A percentile compares a stretch with the other conserved stretches of the same genome.
These are phyloP conservation scores for Cucurbita argyrosperma DNA, from an alignment of 306 rosid genomes.

Conservation along the genomic window DNA sequence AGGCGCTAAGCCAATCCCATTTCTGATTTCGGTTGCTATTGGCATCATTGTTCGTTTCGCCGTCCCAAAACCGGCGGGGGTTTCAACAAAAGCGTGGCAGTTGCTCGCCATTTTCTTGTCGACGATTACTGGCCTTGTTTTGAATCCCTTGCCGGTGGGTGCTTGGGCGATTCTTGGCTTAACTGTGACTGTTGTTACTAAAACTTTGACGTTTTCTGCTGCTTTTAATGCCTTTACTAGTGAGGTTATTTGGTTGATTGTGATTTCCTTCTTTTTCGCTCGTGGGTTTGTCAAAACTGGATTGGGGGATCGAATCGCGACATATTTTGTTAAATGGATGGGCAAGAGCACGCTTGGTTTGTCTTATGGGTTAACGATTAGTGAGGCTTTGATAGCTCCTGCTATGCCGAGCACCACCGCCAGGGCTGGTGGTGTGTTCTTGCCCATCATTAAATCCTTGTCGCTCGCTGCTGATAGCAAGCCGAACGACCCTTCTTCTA, in stretches of 20 bases:
- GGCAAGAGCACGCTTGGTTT: constrained; percentile 83
- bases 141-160: constrained; percentile 84
- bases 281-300: constrained; percentile 97
- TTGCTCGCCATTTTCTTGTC: constrained; percentile 73
- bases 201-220: constrained; percentile 44
- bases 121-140: constrained; percentile 73
- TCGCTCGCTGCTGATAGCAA: constrained; percentile 75
- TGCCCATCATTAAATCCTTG: constrained; percentile 79
- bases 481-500: constrained; percentile 40
- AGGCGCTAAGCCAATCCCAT: constrained; percentile 66
- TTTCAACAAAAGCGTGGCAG: constrained; percentile 73
- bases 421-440: constrained; percentile 86
- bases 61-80: constrained; percentile 60
- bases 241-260: constrained; percentile 92
- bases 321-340: constrained; percentile 73
- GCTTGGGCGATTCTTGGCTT: constrained; percentile 91
- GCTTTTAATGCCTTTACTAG: constrained; percentile 82
- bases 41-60: constrained; percentile 55
- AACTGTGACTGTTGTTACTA: constrained; percentile 45
- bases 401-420: constrained; percentile 99
- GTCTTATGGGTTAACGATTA: constrained; percentile 71
- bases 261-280: constrained; percentile 88
- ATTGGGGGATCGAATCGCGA: constrained; percentile 77
- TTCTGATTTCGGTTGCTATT: constrained; percentile 31
- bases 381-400: constrained; percentile 84